Evolutionary conservation across 495 filamentous ascomycete species (phyloP).

Genomic region (Lasiosphaeria hispida): DNA sequence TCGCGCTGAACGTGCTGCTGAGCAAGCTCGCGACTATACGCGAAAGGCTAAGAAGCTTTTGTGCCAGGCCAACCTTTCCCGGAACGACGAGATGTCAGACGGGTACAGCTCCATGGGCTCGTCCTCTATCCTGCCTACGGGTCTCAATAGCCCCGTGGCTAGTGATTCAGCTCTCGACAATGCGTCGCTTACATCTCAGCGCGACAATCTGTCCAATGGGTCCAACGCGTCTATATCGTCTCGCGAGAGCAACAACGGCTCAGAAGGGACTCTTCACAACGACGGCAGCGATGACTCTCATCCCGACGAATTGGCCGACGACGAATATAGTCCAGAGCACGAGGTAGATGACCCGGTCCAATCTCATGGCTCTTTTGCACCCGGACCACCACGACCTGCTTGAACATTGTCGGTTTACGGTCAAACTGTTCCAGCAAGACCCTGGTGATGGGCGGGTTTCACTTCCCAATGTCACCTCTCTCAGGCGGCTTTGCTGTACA

Average conservation of each 20-base stretch:
- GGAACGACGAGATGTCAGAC: conserved; percentile 23
- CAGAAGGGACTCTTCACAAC: conserved; percentile 30
- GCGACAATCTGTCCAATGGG: conserved; percentile 8
- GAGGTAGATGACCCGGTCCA: neutral
- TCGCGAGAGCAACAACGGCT: conserved; percentile 17
- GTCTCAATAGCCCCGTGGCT: conserved; percentile 17
- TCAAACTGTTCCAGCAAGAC: no score
- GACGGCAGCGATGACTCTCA: conserved; percentile 14
- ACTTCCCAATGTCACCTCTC: neutral
- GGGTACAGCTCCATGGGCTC: conserved; percentile 36
- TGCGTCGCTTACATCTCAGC: conserved; percentile 8
- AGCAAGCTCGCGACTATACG: conserved; percentile 61
- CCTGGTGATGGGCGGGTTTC: no score
- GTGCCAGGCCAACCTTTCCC: conserved; percentile 41
- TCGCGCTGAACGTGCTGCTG: conserved; percentile 77
- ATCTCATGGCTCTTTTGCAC: neutral
- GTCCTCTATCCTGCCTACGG: conserved; percentile 28
- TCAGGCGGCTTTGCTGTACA: neutral
- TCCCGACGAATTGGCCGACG: conserved; percentile 5
- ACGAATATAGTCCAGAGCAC: conserved; percentile 6
- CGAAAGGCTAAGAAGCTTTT: conserved; percentile 56
- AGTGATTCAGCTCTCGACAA: conserved; percentile 9
- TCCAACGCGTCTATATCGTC: conserved; percentile 23
- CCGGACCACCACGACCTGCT: neutral
- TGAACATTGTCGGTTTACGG: no score